Evolutionary conservation across 2,329 filamentous ascomycete species (phyloP).

Genomic region (Colletotrichum somersetense): DNA sequence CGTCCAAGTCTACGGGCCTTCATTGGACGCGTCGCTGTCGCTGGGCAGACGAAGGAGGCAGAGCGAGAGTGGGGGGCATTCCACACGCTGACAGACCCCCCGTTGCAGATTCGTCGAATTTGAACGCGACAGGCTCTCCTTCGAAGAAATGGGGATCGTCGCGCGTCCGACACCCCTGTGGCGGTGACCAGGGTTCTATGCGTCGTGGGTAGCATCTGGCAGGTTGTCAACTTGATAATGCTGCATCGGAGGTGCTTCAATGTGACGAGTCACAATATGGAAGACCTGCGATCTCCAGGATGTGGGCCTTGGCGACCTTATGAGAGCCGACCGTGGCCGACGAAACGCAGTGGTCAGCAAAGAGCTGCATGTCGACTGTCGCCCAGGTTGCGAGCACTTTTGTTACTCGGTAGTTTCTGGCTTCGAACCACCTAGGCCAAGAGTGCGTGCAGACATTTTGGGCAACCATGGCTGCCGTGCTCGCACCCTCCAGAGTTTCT

Average conservation of each 20-base stretch:
- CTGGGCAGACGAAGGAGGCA: not conserved
- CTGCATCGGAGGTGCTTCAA: no score
- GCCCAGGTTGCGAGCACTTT: not conserved
- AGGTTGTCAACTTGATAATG: conserved; percentile 6
- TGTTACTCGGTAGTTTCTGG: no score
- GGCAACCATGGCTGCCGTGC: not conserved
- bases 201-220: conserved; percentile 20
- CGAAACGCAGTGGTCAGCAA: not conserved
- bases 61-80: conserved; percentile 27
- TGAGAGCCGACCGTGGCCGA: not conserved
- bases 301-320: conserved; percentile 12
- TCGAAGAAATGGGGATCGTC: conserved; percentile 7
- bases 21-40: conserved; percentile 11
- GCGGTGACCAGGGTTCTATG: conserved; percentile 1
- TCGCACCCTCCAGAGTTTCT: not conserved
- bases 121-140: conserved; percentile 29
- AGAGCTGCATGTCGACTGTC: not conserved
- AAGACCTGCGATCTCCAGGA: conserved; percentile 17
- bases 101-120: conserved; percentile 10
- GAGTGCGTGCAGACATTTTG: no score
- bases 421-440: no score
- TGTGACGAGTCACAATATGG: conserved; percentile 29
- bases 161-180: conserved; percentile 21
- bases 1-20: conserved; percentile 7
- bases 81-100: conserved; percentile 9